Base-by-base conservation (phyloP, 225 moss, liverwort and hornwort species). In the Pleurozium schreberi region DNA sequence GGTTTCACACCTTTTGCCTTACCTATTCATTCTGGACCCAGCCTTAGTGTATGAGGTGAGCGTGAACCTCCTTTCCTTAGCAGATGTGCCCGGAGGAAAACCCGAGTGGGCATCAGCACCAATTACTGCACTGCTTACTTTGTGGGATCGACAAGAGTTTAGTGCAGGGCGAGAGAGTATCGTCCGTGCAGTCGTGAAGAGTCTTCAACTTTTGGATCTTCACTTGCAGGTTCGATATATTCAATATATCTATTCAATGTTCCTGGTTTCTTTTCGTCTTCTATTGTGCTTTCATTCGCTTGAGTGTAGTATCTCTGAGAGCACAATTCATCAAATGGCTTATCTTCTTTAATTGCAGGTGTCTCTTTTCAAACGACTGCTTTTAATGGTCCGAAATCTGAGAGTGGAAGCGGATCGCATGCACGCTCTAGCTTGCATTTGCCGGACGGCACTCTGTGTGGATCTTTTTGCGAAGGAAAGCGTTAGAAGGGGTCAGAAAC, bases 381-480 rank as follows among this genome's bases (percentile, higher is more conserved):
- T 99, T 73, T 86, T 97, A 65, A 97, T 99, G 98, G 98, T 99
- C 36, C 92, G 98, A 88, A 97, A 99, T 88, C 90, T 99, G 93
- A 94, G 98, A 91, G 95, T 97, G 90, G 98, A 99, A 88, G 93
- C 97, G n/a, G 98, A 99, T 95, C 94, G 98, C 43, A 97, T 99
- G 98, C 96, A 99, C 87, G 98, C 98, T 81, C 91, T 99, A 78
- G 98, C 97, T 80, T 96, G 97, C 84, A 97, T 99, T 85, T 99
- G 98, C 93, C 96, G 98, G 50, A 96, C 98, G 69, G 98, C 96
- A 40, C 95, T 99, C 79, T 96, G 95, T 76, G 98, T 99, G 82
- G 98, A 99, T 89, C 95, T 99, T 79, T 99, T 99, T 88, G 96
- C 98, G 47, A 99, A 99, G 79, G 98, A 97, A 92, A 99, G 98